Evolutionary conservation across 306 rosid species (phyloP).

Genomic region (Hippophae gyantsensis): DNA sequence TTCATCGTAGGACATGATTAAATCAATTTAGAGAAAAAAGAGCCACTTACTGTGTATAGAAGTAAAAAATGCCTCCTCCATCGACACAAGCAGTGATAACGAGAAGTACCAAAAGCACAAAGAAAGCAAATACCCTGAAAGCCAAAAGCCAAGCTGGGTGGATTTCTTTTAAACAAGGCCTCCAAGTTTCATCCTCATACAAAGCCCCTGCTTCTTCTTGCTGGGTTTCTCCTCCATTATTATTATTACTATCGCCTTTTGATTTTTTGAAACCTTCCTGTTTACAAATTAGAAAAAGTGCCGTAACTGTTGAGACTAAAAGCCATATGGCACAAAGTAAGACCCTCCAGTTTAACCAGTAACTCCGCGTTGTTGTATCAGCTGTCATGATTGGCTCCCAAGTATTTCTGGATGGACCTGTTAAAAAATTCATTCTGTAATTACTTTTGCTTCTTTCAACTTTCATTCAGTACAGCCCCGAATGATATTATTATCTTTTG

Average conservation of each 20-base stretch:
- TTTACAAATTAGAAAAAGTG: conserved; percentile 44
- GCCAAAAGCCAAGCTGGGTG: conserved; percentile 89
- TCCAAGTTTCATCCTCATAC: conserved; percentile 93
- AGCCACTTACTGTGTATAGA: conserved; percentile 70
- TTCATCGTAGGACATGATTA: no score
- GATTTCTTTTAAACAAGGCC: conserved; percentile 73
- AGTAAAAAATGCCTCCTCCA: conserved; percentile 71
- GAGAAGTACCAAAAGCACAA: conserved; percentile 70
- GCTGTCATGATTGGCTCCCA: conserved; percentile 75
- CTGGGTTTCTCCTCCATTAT: conserved; percentile 19
- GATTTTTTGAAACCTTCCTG: conserved; percentile 34
- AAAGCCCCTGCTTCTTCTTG: conserved; percentile 35
- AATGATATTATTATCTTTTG: conserved; percentile 2
- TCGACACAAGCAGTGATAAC: conserved; percentile 43
- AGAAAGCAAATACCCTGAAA: conserved; percentile 67
- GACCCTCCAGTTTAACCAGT: conserved; percentile 92
- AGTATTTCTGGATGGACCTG: conserved; percentile 47
- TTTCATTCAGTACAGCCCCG: conserved; percentile 15
- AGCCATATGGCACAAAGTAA: conserved; percentile 59
- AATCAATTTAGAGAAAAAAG: conserved; percentile 1
- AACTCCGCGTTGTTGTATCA: conserved; percentile 58
- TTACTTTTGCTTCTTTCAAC: conserved; percentile 17
- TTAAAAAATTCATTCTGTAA: conserved; percentile 48
- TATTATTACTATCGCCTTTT: conserved; percentile 6
- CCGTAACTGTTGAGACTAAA: conserved; percentile 32